Evolutionary conservation across 1,139 yeast species (phyloP).

Genomic region (Scheffersomyces lignicola): DNA sequence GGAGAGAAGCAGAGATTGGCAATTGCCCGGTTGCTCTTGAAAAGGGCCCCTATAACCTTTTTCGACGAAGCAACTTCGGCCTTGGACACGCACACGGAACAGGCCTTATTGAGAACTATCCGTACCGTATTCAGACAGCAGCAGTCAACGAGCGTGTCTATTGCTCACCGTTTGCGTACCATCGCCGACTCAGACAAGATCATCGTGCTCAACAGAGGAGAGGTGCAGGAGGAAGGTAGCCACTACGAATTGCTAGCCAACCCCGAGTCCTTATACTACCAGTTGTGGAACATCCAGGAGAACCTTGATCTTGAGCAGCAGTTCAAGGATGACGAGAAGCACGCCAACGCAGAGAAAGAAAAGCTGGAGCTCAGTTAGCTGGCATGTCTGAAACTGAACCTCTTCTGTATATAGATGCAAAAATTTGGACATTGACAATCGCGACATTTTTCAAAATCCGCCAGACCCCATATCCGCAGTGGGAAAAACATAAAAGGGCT

Average conservation of each 20-base stretch:
- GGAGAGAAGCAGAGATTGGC: conserved; percentile 98
- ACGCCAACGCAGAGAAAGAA: too few species aligned
- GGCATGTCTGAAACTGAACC: too few species aligned
- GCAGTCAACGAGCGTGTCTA: conserved; percentile 75
- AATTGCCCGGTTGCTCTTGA: conserved; percentile 81
- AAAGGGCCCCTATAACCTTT: conserved; percentile 85
- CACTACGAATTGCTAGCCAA: conserved; percentile 61
- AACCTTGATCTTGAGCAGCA: conserved; percentile 54
- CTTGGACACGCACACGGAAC: conserved; percentile 94
- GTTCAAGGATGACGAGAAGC: conserved; percentile 18
- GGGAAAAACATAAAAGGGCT: too few species aligned
- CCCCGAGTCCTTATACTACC: conserved; percentile 63
- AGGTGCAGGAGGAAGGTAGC: conserved; percentile 84
- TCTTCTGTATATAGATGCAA: too few species aligned
- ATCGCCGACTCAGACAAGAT: conserved; percentile 94
- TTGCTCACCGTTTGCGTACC: conserved; percentile 92
- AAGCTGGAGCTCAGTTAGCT: too few species aligned
- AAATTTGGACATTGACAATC: too few species aligned
- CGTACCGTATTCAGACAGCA: conserved; percentile 57
- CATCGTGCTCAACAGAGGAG: conserved; percentile 78
- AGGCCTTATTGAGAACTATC: conserved; percentile 72
- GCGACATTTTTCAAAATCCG: too few species aligned
- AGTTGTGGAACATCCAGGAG: conserved; percentile 93
- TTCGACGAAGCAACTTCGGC: conserved; percentile 98
- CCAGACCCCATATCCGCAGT: too few species aligned